Percentiles rank a stretch among this genome's conserved stretches.
phyloP scores from a whole-genome alignment of 2,329 filamentous ascomycete species.

The Colletotrichum sp. region DNA sequence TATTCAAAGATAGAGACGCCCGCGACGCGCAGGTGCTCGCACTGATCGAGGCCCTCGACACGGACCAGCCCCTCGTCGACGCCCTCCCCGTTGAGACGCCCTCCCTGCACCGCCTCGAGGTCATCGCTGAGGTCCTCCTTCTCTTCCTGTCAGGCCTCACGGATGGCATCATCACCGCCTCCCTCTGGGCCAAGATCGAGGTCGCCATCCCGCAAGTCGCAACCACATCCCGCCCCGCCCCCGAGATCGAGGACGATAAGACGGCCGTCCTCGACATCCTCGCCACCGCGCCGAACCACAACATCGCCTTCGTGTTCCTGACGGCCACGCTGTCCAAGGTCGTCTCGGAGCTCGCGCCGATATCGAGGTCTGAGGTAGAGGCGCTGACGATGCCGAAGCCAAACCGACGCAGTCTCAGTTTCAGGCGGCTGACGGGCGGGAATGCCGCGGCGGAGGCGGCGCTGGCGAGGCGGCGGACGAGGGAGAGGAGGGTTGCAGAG shows the following conservation, averaged over 20 bases:
- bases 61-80: slow-evolving; percentile 64
- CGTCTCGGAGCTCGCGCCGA: slow-evolving; percentile 51
- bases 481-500: slow-evolving; percentile 67
- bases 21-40: slow-evolving; percentile 34
- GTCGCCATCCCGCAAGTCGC: slow-evolving; percentile 52
- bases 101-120: slow-evolving; percentile 74
- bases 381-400: slow-evolving; percentile 29
- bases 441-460: slow-evolving; percentile 29
- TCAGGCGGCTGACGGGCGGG: slow-evolving; percentile 37
- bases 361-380: slow-evolving; percentile 42
- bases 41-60: slow-evolving; percentile 75
- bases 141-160: slow-evolving; percentile 76
- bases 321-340: slow-evolving; percentile 73
- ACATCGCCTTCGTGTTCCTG: slow-evolving; percentile 88
- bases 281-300: slow-evolving; percentile 75
- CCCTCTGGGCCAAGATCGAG: slow-evolving; percentile 75
- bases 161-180: slow-evolving; percentile 77
- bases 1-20: slow-evolving; percentile 26
- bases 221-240: slow-evolving; percentile 15
- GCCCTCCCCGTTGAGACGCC: slow-evolving; percentile 68
- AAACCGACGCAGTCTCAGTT: slow-evolving; percentile 50
- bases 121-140: slow-evolving; percentile 73
- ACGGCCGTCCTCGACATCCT: slow-evolving; percentile 74
- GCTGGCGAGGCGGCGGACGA: slow-evolving; percentile 56
- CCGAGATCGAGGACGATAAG: slow-evolving; percentile 49